Base-by-base conservation (phyloP, 2,329 filamentous ascomycete species). In the Pseudogymnoascus sp. region DNA sequence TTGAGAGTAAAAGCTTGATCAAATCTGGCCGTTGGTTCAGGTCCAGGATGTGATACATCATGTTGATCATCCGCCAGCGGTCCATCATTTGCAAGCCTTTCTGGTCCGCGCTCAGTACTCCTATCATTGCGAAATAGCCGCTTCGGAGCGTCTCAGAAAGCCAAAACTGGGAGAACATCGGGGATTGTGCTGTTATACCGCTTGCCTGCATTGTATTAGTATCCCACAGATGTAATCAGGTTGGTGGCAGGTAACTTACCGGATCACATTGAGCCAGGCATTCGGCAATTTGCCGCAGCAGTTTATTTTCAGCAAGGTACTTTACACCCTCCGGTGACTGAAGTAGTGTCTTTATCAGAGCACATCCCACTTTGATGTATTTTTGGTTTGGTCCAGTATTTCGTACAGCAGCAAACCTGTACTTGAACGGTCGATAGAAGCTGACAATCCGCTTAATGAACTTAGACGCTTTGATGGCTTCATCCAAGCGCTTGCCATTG, bases 1-100 rank as follows among this genome's bases (percentile, higher is more conserved):
- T 94, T 58, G 89, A 88, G 7, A 99, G 81, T 33, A 99, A 82
- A 8, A 93, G 82, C 72, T 92, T 91, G 72, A 97, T 91, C 64
- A 99, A 80, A 73, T 99, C 94, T 52, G 93, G 91, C 2, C 94
- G 88, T 74, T 94, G 89, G 69, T 90, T 91, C 49, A 96, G 80
- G 71, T 97, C 93, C 63, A 97, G 84, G 65, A 99, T 96, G 75
- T 97, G 94, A 73, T 99, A 99, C 81, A 97, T 95, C 91, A 99
- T 99, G 75, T 97, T 97, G 77, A 97, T 92, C 82, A 99, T 95
- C 69, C 92, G 91, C 93, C 94, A 97, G 69, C 91, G 82, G 73
- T 97, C 93, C 71, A 99, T 84, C 77, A 99, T 93, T 65, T 89
- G 86, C 23, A 97, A 81, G 0, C 94, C 94, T 68, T 88, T 90